These are phyloP conservation scores for Lenzites betulinus DNA, from an alignment of 768 basidiomycete species.

Conservation along the genomic window DNA sequence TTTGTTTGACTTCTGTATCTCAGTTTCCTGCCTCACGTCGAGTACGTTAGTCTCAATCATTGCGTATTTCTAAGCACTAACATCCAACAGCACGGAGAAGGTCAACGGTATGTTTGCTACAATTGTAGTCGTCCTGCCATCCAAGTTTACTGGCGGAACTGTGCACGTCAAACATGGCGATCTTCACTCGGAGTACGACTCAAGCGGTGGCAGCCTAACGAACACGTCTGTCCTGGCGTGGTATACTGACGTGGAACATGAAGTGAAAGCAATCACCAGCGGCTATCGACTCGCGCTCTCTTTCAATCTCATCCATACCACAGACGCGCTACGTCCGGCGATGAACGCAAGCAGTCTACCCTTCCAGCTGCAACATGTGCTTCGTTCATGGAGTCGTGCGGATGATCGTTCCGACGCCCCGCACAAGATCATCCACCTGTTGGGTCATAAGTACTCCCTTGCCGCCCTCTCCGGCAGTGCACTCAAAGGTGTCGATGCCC, in stretches of 20 bases:
- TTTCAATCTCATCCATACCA: conserved; percentile 50
- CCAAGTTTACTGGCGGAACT: conserved; percentile 47
- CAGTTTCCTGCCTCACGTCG: conserved; percentile 48
- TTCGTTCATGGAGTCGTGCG: conserved; percentile 40
- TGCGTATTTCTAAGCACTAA: background rate
- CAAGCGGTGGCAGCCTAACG: conserved; percentile 33
- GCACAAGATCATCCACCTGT: conserved; percentile 34
- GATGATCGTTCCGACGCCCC: conserved; percentile 25
- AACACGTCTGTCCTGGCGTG: conserved; percentile 46
- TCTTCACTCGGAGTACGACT: conserved; percentile 39
- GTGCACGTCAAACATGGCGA: conserved; percentile 44
- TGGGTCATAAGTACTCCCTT: conserved; percentile 38
- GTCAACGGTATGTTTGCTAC: conserved; percentile 54
- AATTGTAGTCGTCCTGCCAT: conserved; percentile 49
- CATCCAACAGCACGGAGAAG: conserved; percentile 45
- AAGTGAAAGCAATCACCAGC: conserved; percentile 49
- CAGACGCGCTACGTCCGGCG: conserved; percentile 27
- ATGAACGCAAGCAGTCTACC: conserved; percentile 30
- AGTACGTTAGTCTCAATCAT: conserved; percentile 35
- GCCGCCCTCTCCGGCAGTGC: conserved; percentile 30
- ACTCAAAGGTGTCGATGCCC: conserved; percentile 44
- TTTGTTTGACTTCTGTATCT: background rate
- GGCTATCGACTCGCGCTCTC: conserved; percentile 54
- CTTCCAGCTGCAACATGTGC: conserved; percentile 32
- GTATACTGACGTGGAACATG: conserved; percentile 55